Evolutionary conservation across 495 filamentous ascomycete species (phyloP).

Genomic region (Lophiostoma macrostomum): DNA sequence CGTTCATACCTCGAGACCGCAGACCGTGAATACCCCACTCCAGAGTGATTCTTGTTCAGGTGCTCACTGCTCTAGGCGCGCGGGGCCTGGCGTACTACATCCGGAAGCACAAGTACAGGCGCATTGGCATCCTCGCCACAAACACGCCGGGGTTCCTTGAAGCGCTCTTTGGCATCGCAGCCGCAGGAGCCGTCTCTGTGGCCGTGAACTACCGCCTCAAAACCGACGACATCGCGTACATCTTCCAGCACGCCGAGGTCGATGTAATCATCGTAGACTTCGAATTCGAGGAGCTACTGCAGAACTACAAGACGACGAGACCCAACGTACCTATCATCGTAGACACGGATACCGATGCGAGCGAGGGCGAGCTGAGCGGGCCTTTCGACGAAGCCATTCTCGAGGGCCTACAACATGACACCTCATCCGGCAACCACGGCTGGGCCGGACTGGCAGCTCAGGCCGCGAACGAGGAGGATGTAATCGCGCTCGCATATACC

Average conservation of each 20-base stretch:
- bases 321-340: slow-evolving; percentile 67
- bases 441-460: slow-evolving; percentile 75
- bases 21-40: too few relatives aligned
- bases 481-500: slow-evolving; percentile 86
- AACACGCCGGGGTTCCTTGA: slow-evolving; percentile 96
- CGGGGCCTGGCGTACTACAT: slow-evolving; percentile 85
- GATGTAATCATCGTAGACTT: slow-evolving; percentile 85
- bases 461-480: slow-evolving; percentile 67
- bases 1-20: slow-evolving; percentile 77
- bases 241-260: slow-evolving; percentile 79
- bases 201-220: slow-evolving; percentile 90
- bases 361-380: slow-evolving; percentile 67
- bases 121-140: slow-evolving; percentile 76
- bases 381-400: slow-evolving; percentile 81
- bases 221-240: slow-evolving; percentile 82
- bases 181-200: slow-evolving; percentile 66
- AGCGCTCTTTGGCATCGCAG: slow-evolving; percentile 81
- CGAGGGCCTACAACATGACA: slow-evolving; percentile 73
- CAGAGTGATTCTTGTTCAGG: too few relatives aligned
- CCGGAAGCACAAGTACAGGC: slow-evolving; percentile 62
- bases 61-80: too few relatives aligned
- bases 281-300: slow-evolving; percentile 71
- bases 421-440: slow-evolving; percentile 57
- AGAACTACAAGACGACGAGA: slow-evolving; percentile 56
- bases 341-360: slow-evolving; percentile 80